Evolutionary conservation across 106 monocot genomes (phyloP), one percentile per base, ranked within the genome.

Genomic region (Dendrobium nobile): DNA sequence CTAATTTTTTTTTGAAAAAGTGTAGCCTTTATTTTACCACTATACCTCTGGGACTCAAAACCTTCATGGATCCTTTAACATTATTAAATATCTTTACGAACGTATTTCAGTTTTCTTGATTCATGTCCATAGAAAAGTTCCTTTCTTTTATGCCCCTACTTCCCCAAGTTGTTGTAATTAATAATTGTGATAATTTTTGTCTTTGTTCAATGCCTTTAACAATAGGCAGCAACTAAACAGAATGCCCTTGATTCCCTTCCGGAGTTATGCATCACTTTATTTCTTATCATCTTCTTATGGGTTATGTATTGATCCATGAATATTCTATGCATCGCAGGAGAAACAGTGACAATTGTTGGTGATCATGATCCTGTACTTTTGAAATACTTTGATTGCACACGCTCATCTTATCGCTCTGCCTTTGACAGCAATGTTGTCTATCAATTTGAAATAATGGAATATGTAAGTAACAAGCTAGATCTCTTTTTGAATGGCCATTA

Each of bases 401-500:
- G 98, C 7, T 88, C 98, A n/a, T 88, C 95, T 22, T 84, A 70
- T 54, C 94, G 98, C 3, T 89, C 92, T 18, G 76, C 98, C 4
- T 98, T 98, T 84, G 98, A 98, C 58, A 85, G 68, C 74, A 91
- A 98, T 74, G 98, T 98, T 19, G 98, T 95, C n/a, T 98, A 91
- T 80, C 98, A 98, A 76, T 98, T 89, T 67, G 98, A 98, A 75
- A 84, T 89, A 44, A 98, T 98, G 98, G 98, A 98, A 95, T 91
- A 95, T 86, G 98, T 98, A 82, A 88, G 90, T 47, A 47, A 51
- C 24, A 48, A n/a, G 19, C 43, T 47, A 24, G 47, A 76, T 26
- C 41, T 19, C 43, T 74, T 20, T 48, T 76, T 48, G 76, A 26
- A 76, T 74, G 43, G 4, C 2, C 44, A 44, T 20, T 74, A 20